Evolutionary conservation across 495 filamentous ascomycete species (phyloP), one percentile per base, ranked within the genome.

Genomic region (Lasiosphaeris hirsuta): DNA sequence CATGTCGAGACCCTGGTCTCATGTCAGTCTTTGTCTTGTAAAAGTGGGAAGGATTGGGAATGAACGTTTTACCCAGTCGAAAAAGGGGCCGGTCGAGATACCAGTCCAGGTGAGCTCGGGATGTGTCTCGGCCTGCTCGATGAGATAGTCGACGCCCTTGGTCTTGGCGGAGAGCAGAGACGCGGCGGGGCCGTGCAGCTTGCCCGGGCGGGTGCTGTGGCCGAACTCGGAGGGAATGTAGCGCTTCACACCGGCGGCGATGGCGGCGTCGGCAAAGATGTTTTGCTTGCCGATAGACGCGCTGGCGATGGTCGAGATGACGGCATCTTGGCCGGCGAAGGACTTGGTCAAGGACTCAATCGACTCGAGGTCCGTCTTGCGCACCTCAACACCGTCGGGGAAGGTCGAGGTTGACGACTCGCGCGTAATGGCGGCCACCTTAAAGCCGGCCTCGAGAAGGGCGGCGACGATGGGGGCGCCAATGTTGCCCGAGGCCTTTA

Each of bases 191-290:
- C 23, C 23, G 2, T 30, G 23, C 23, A 30, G 5, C 5, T 30
- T 30, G 23, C 23, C 23, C 5, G 23, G 23, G 23, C 23, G 23
- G 23, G 15, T 66, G 48, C 80, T 73, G 44, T 68, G 52, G 0
- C 85, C 85, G 54, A 81, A 88, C 56, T 85, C 82, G 76, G 81
- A 55, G 0, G 84, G 86, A 41, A 88, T 72, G 56, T 84, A 83
- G 41, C 84, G 78, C 61, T 78, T 72, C 3, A 88, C 82, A n/a
- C 77, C 75, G 4, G 81, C 84, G 0, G 74, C 71, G 15, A 82
- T 65, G 3, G 82, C 75, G 4, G 85, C 86, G 51, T 87, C 81
- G 18, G 86, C 76, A 15, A 86, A 69, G 1, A 62, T 58, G 5
- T 65, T 63, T 54, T 86, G 81, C 1, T 62, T 60, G 4, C 61